phyloP scores from a whole-genome alignment of 306 rosid genomes.

The Hippophae gyantsensis region DNA sequence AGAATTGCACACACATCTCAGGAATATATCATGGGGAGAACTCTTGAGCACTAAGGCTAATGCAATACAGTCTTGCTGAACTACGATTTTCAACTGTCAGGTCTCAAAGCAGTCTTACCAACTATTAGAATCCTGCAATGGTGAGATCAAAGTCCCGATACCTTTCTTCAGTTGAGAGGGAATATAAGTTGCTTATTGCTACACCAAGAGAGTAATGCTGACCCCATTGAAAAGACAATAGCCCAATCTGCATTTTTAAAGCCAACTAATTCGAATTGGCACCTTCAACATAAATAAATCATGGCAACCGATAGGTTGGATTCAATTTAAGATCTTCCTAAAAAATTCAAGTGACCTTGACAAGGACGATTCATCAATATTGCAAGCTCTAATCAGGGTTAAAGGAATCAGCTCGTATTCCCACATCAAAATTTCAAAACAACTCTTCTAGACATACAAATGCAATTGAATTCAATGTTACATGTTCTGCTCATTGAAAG shows the following conservation, averaged over 20 bases:
- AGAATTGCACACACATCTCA: constrained; percentile 49
- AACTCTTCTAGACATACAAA: constrained; percentile 42
- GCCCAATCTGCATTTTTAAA: constrained; percentile 99
- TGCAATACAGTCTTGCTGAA: constrained; percentile 54
- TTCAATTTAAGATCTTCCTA: constrained; percentile 78
- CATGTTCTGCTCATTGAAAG: no score
- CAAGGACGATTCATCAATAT: constrained; percentile 79
- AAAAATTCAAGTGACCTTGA: constrained; percentile 70
- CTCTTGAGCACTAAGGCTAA: constrained; percentile 66
- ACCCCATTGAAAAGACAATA: constrained; percentile 89
- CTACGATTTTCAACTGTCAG: constrained; percentile 60
- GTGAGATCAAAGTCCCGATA: constrained; percentile 73
- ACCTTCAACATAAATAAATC: constrained; percentile 91
- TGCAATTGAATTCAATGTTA: constrained; percentile 5
- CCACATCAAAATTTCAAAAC: constrained; percentile 38
- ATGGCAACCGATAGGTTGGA: constrained; percentile 97
- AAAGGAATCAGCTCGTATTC: constrained; percentile 46
- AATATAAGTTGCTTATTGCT: constrained; percentile 77
- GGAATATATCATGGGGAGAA: constrained; percentile 47
- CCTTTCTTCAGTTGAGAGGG: constrained; percentile 86
- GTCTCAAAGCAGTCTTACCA: constrained; percentile 99
- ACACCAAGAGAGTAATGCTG: constrained; percentile 97
- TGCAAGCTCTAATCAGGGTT: constrained; percentile 49
- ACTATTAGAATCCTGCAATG: constrained; percentile 92
- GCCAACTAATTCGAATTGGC: constrained; percentile 99